Evolutionary conservation across 768 basidiomycete genomes (phyloP), one percentile per base, ranked within the genome.

Genomic region (Leccinellum albellum): DNA sequence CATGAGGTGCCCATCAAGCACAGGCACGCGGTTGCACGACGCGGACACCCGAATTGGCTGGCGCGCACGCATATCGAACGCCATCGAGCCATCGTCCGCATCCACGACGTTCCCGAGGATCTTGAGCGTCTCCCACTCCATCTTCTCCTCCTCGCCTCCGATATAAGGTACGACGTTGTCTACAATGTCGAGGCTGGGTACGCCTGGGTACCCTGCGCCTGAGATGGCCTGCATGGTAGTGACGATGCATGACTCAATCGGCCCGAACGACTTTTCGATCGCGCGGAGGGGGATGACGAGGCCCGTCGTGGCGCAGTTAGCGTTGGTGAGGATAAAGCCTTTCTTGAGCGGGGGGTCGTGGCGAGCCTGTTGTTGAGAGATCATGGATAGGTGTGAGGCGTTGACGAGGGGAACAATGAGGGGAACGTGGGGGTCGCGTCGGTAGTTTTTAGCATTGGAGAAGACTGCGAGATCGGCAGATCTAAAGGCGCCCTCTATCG

Each of bases 151-250:
- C 68, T 98, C 96, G 50, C 95, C 93, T 17, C 82, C 74, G 71
- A 99, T 98, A 74, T 91, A 87, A 5, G 97, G 97, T 2, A 99
- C 87, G 70, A 99, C 80, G 76, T 98, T 98, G 76, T 98, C 97
- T 62, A 97, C 65, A 71, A 98, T 91, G 73, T 98, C 97, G 55
- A 99, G 79, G 44, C 82, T 80, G 13, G 93, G 74, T 1, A 98
- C 86, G 51, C 96, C 97, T 1, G 97, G 97, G 76, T 98, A 99
- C n/a, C 97, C 97, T 0, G 84, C 95, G 35, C 97, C 97, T 0
- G 92, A 95, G 73, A 98, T 94, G 59, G 97, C 97, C 73, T 99
- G 97, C 81, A 98, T 86, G 5, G 97, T 99, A 6, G 94, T 97
- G 70, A 95, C 88, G 67, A 98, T 77, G 66, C 92, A 85, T 2